Evolutionary conservation across 345 rosid species (phyloP).

Genomic region (Eucalyptus paniculata): DNA sequence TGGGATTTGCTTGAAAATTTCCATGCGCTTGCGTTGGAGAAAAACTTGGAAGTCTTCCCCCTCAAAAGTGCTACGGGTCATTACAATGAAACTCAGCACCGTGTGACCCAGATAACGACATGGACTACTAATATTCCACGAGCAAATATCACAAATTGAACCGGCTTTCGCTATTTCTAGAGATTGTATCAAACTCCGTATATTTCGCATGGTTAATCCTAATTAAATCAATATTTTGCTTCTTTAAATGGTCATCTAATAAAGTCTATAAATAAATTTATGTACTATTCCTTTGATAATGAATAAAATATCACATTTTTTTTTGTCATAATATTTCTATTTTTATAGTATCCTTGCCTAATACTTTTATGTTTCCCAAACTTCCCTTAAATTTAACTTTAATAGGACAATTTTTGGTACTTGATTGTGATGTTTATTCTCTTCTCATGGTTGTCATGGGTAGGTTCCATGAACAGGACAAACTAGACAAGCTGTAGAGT

Average conservation of each 20-base stretch:
- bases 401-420: not conserved
- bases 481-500: not conserved
- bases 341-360: not conserved
- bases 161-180: not conserved
- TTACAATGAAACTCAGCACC: not conserved
- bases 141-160: not conserved
- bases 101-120: not conserved
- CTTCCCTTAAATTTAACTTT: not conserved
- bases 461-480: not conserved
- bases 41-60: not conserved
- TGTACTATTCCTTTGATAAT: not conserved
- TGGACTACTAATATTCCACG: not conserved
- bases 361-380: not conserved
- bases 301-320: not conserved
- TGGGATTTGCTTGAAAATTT: not conserved
- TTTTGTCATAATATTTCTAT: too few species aligned
- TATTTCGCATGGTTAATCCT: not conserved
- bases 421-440: not conserved
- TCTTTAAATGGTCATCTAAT: too few species aligned
- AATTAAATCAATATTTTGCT: not conserved
- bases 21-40: not conserved
- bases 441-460: not conserved
- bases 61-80: not conserved
- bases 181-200: not conserved
- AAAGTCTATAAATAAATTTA: not conserved